Conservation (phyloP, 768 basidiomycete species). For the Pleurotus giganteus region DNA sequence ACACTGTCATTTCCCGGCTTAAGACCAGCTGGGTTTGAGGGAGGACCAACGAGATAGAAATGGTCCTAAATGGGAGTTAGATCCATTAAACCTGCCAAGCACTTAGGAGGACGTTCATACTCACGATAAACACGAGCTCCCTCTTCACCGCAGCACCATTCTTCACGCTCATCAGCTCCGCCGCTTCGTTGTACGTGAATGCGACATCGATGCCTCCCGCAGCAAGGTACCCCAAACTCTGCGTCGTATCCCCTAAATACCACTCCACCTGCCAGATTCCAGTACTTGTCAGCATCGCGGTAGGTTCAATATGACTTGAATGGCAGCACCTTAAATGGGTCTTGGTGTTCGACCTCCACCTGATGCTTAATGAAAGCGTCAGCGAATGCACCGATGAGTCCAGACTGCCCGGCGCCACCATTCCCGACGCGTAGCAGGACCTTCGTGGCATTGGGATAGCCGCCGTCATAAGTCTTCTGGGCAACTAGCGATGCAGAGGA, state of each 20-base stretch:
- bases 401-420: constrained; percentile 51
- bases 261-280: constrained; percentile 45
- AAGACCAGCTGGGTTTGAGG: constrained; percentile 43
- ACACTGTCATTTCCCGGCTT: constrained; percentile 28
- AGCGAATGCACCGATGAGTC: constrained; percentile 46
- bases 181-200: constrained; percentile 51
- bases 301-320: too few relatives aligned
- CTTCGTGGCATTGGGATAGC: constrained; percentile 27
- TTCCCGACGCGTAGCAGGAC: constrained; percentile 46
- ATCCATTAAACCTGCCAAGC: background rate
- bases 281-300: constrained; percentile 28
- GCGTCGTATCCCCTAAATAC: constrained; percentile 56
- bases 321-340: too few relatives aligned
- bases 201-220: constrained; percentile 45
- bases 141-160: constrained; percentile 29
- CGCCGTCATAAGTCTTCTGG: constrained; percentile 38
- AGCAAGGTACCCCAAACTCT: constrained; percentile 41
- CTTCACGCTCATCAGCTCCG: constrained; percentile 36
- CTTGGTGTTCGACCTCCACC: too few relatives aligned
- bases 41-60: constrained; percentile 49
- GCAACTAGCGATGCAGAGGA: too few relatives aligned
- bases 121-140: constrained; percentile 45
- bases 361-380: constrained; percentile 49
- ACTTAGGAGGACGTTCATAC: constrained; percentile 14
- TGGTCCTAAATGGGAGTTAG: constrained; percentile 43